Conservation (phyloP, 306 rosid species). For the Leucaena leucocephala region DNA sequence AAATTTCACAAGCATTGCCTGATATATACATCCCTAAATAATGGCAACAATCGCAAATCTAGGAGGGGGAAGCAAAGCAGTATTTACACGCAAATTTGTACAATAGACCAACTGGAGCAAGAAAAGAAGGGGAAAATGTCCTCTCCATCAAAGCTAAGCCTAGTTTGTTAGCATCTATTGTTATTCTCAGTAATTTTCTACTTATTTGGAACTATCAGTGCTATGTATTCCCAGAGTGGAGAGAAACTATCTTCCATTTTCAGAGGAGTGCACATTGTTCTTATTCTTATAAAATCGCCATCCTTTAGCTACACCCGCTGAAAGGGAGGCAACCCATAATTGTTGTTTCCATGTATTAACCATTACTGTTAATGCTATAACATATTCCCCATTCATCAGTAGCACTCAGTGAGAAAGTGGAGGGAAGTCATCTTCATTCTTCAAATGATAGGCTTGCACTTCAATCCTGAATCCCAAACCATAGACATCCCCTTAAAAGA, state of each 20-base stretch:
- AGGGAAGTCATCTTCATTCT: conserved; percentile 64
- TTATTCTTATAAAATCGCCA: conserved; percentile 52
- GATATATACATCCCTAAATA: conserved; percentile 27
- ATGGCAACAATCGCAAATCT: conserved; percentile 29
- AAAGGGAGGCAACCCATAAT: conserved; percentile 49
- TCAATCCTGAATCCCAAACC: conserved; percentile 64
- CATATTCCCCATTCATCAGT: conserved; percentile 49
- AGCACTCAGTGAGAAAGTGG: conserved; percentile 56
- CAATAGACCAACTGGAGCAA: conserved; percentile 41
- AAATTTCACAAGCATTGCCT: conserved; percentile 15
- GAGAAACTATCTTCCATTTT: conserved; percentile 45
- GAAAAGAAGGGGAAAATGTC: conserved; percentile 33
- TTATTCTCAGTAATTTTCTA: conserved; percentile 48
- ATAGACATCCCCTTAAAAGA: conserved; percentile 47
- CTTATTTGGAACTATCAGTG: conserved; percentile 43
- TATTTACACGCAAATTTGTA: conserved; percentile 53
- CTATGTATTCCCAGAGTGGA: conserved; percentile 44
- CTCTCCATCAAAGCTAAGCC: conserved; percentile 42
- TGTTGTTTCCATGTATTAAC: conserved; percentile 47
- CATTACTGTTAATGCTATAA: conserved; percentile 50
- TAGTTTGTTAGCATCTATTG: conserved; percentile 51
- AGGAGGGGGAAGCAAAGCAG: conserved; percentile 32
- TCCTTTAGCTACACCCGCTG: conserved; percentile 49
- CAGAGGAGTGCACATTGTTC: conserved; percentile 46
- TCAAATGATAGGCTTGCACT: conserved; percentile 52